phyloP scores from a whole-genome alignment of 83 land plant species.

The Thuja plicata region DNA sequence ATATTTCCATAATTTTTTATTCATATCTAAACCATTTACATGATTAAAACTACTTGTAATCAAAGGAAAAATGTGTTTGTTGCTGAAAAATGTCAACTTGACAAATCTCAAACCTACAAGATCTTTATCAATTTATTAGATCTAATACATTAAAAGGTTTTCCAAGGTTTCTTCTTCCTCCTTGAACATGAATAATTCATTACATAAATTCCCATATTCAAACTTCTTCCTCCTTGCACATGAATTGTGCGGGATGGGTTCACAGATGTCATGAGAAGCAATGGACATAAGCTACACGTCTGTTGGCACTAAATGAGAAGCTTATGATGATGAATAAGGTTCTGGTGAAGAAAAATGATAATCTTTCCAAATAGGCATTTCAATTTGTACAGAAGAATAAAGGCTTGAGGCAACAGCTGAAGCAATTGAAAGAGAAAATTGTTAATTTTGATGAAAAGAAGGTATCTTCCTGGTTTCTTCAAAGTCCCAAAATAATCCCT shows the following conservation, averaged over 20 bases:
- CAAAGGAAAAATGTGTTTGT: too few relatives aligned
- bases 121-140: too few relatives aligned
- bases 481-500: background rate
- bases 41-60: too few relatives aligned
- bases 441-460: slow-evolving; percentile 11
- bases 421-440: slow-evolving; percentile 18
- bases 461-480: background rate
- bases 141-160: too few relatives aligned
- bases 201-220: too few relatives aligned
- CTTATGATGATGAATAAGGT: slow-evolving; percentile 50
- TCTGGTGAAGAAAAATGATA: slow-evolving; percentile 48
- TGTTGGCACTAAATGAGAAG: slow-evolving; percentile 44
- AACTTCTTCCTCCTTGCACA: too few relatives aligned
- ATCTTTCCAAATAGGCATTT: slow-evolving; percentile 43
- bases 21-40: too few relatives aligned
- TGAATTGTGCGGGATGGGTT: slow-evolving; percentile 6
- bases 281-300: slow-evolving; percentile 42
- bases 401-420: slow-evolving; percentile 38
- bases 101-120: too few relatives aligned
- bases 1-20: too few relatives aligned
- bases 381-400: slow-evolving; percentile 43
- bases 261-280: slow-evolving; percentile 56
- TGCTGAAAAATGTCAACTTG: too few relatives aligned
- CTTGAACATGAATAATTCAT: too few relatives aligned
- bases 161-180: too few relatives aligned